Conservation (phyloP, 768 basidiomycete species). For the Gloeopeniophorella convolvens region DNA sequence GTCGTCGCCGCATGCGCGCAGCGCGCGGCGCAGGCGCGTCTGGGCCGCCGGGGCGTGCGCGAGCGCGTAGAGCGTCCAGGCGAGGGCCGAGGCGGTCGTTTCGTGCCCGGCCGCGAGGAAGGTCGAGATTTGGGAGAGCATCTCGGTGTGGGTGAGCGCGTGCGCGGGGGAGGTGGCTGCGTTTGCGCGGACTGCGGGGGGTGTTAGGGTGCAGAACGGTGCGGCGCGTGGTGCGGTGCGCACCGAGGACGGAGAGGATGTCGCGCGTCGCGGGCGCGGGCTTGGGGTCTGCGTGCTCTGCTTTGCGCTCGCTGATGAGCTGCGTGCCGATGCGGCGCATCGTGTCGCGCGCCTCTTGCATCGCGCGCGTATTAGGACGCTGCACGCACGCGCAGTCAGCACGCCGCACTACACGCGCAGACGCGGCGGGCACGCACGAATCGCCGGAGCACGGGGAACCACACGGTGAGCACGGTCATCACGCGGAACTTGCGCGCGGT, state of each 20-base stretch:
- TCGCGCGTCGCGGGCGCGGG: slow-evolving; percentile 4
- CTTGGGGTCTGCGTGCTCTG: neutral
- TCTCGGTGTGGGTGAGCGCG: slow-evolving; percentile 51
- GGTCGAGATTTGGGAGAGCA: slow-evolving; percentile 56
- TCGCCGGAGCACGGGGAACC: slow-evolving; percentile 49
- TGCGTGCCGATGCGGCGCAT: slow-evolving; percentile 18
- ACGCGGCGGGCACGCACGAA: slow-evolving; percentile 46
- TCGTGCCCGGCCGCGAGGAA: slow-evolving; percentile 64
- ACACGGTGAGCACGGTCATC: slow-evolving; percentile 46
- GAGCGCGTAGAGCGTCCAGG: slow-evolving; percentile 59
- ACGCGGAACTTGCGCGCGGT: slow-evolving; percentile 47
- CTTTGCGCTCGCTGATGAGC: slow-evolving; percentile 16
- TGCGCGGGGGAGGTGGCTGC: slow-evolving; percentile 38
- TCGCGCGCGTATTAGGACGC: slow-evolving; percentile 8
- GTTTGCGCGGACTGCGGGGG: slow-evolving; percentile 51
- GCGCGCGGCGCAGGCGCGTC: slow-evolving; percentile 38
- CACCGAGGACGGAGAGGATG: slow-evolving; percentile 20
- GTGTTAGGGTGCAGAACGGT: neutral
- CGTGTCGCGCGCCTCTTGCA: slow-evolving; percentile 8
- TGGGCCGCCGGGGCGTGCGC: slow-evolving; percentile 42
- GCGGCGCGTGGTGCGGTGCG: neutral
- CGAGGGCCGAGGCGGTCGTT: slow-evolving; percentile 49
- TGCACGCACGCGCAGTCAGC: neutral
- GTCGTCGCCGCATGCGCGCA: slow-evolving; percentile 27
- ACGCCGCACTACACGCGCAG: too few species aligned